A percentile compares a stretch with the other conserved stretches of the same genome.
These are phyloP conservation scores for Irineochytrium annulatum DNA, from an alignment of 192 early-diverging fungal genomes.

Conservation along the genomic window DNA sequence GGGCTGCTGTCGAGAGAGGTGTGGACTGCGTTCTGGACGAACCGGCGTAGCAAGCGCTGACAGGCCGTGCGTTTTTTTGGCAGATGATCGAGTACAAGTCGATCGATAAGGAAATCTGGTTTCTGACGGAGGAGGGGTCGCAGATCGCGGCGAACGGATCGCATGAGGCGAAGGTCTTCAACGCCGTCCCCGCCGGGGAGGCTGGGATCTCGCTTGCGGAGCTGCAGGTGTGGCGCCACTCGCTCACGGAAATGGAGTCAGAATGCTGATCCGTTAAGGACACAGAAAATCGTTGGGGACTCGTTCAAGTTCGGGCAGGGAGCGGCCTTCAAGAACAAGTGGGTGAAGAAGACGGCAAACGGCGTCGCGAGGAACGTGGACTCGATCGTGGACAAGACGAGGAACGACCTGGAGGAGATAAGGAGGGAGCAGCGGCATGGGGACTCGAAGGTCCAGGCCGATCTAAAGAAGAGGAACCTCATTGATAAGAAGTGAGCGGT, in stretches of 20 bases:
- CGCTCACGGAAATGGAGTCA: constrained; percentile 2
- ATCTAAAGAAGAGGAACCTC: constrained; percentile 51
- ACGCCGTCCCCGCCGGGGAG: constrained; percentile 72
- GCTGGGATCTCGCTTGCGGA: constrained; percentile 85
- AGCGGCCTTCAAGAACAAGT: constrained; percentile 95
- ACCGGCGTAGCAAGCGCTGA: no score
- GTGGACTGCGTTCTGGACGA: constrained; percentile 11
- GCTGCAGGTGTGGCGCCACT: constrained; percentile 53
- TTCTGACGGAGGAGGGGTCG: constrained; percentile 82
- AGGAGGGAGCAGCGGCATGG: constrained; percentile 55
- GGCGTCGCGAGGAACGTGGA: constrained; percentile 71
- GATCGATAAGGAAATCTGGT: constrained; percentile 76
- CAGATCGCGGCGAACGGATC: constrained; percentile 82
- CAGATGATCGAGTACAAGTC: constrained; percentile 80
- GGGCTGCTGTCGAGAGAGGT: constrained; percentile 82
- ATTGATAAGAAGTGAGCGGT: constrained; percentile 32
- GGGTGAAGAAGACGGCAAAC: constrained; percentile 79
- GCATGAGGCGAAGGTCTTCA: constrained; percentile 90
- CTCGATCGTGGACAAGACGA: constrained; percentile 78
- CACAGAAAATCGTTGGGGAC: constrained; percentile 54
- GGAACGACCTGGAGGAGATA: constrained; percentile 68
- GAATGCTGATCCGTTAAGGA: background rate
- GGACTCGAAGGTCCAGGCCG: constrained; percentile 63
- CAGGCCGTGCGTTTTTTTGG: constrained; percentile 5
- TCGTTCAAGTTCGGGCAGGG: constrained; percentile 89